Percentiles rank a stretch among this genome's conserved stretches.
These are phyloP conservation scores for Sanghuangporus weigelae DNA, from an alignment of 1,284 basidiomycete species.

Conservation along the genomic window DNA sequence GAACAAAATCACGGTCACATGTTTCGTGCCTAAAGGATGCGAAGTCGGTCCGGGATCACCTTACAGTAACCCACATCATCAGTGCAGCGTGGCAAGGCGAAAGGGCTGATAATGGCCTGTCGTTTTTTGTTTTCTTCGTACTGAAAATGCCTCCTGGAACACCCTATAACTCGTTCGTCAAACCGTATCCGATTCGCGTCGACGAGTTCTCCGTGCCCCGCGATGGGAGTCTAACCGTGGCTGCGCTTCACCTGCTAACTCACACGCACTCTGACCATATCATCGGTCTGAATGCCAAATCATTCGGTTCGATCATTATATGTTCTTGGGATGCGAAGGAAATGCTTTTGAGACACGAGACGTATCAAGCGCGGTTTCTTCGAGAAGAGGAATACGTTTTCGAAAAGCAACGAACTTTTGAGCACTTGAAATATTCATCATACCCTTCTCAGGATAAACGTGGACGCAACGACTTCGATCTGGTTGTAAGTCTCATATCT, in stretches of 20 bases:
- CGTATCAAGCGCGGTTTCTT: constrained; percentile 55
- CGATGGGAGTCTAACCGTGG: constrained; percentile 34
- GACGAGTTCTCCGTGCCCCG: constrained; percentile 60
- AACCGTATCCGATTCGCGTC: constrained; percentile 73
- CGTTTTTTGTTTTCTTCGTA: background rate
- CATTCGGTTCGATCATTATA: constrained; percentile 61
- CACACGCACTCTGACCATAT: constrained; percentile 86
- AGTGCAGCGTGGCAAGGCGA: background rate
- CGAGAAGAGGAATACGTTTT: constrained; percentile 48
- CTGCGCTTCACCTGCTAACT: constrained; percentile 68
- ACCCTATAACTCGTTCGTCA: constrained; percentile 59
- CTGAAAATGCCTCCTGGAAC: constrained; percentile 62
- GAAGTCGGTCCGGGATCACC: background rate
- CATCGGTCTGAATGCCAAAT: constrained; percentile 60
- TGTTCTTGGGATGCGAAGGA: constrained; percentile 80
- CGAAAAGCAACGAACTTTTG: constrained; percentile 55
- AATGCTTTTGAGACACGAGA: constrained; percentile 75
- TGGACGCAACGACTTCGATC: constrained; percentile 49
- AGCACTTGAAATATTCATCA: constrained; percentile 51
- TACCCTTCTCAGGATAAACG: constrained; percentile 42
- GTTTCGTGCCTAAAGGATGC: background rate
- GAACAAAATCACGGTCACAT: background rate
- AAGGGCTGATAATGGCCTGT: background rate
- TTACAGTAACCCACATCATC: background rate
- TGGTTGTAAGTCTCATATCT: constrained; percentile 44